These are phyloP conservation scores for Benincasa hispida DNA, from an alignment of 306 rosid species.

Conservation along the genomic window DNA sequence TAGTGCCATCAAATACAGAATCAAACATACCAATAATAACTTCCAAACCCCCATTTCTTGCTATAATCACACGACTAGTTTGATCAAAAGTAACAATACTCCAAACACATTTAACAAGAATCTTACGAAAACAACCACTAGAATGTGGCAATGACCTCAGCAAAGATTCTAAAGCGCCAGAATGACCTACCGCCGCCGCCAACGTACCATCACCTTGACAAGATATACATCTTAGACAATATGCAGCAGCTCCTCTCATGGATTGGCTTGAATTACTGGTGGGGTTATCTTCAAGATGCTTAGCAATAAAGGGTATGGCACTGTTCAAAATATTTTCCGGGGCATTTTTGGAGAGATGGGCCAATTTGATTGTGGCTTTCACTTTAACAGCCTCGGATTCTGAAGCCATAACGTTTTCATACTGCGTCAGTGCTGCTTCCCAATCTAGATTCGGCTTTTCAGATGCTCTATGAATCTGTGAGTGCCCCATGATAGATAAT, in stretches of 20 bases:
- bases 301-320: background rate
- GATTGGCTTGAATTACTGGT: background rate
- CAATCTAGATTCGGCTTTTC: background rate
- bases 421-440: background rate
- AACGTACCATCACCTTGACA: background rate
- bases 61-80: background rate
- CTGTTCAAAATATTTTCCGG: background rate
- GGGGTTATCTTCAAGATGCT: background rate
- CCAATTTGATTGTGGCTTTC: slow-evolving; percentile 1
- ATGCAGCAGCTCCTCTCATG: slow-evolving; percentile 1
- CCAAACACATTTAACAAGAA: background rate
- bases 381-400: background rate
- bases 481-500: background rate
- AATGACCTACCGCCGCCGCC: background rate
- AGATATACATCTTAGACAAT: background rate
- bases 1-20: background rate
- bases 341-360: background rate
- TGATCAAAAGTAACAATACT: background rate
- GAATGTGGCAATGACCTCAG: background rate
- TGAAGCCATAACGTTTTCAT: background rate
- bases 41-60: slow-evolving; percentile 1
- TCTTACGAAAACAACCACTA: background rate
- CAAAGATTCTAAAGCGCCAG: background rate
- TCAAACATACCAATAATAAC: background rate
- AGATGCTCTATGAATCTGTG: background rate